A percentile compares a stretch with the other conserved stretches of the same genome.
Evolutionary conservation across 2,329 filamentous ascomycete genomes (phyloP).

Genomic region (Harringtonia aguacate): DNA sequence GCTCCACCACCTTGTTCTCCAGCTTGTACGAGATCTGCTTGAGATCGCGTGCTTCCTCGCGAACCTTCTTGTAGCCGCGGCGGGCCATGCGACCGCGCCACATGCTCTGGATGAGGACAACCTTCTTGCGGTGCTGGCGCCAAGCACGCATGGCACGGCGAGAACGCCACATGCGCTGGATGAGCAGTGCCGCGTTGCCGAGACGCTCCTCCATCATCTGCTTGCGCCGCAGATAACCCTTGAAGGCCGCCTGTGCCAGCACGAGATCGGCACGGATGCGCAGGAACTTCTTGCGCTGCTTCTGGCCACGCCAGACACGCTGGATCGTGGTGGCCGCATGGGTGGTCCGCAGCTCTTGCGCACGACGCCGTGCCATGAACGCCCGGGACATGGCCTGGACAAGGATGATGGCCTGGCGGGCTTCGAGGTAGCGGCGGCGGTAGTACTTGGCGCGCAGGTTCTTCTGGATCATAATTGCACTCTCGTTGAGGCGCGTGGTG

Average conservation of each 20-base stretch:
- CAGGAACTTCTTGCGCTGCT: conserved; percentile 73
- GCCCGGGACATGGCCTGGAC: conserved; percentile 73
- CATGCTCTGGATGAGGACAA: conserved; percentile 80
- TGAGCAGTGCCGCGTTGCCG: conserved; percentile 81
- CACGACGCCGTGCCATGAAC: conserved; percentile 64
- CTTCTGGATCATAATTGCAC: conserved; percentile 97
- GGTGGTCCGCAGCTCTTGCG: conserved; percentile 70
- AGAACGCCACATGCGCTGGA: conserved; percentile 83
- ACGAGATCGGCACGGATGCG: conserved; percentile 74
- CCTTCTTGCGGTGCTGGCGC: conserved; percentile 82
- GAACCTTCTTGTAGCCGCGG: conserved; percentile 75
- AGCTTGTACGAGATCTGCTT: conserved; percentile 99
- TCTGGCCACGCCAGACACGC: conserved; percentile 86
- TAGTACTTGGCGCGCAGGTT: conserved; percentile 95
- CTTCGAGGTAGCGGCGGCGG: conserved; percentile 79
- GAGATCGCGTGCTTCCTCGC: conserved; percentile 92
- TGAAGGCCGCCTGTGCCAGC: conserved; percentile 78
- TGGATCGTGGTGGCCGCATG: conserved; percentile 92
- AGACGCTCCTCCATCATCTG: conserved; percentile 89
- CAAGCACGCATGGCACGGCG: conserved; percentile 68
- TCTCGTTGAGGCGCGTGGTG: conserved; percentile 81
- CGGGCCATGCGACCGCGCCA: conserved; percentile 82
- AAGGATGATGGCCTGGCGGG: conserved; percentile 66
- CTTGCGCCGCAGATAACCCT: conserved; percentile 83
- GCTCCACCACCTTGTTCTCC: conserved; percentile 98